Evolutionary conservation across 2,329 filamentous ascomycete species (phyloP).

Genomic region (Exserohilum rostratum): DNA sequence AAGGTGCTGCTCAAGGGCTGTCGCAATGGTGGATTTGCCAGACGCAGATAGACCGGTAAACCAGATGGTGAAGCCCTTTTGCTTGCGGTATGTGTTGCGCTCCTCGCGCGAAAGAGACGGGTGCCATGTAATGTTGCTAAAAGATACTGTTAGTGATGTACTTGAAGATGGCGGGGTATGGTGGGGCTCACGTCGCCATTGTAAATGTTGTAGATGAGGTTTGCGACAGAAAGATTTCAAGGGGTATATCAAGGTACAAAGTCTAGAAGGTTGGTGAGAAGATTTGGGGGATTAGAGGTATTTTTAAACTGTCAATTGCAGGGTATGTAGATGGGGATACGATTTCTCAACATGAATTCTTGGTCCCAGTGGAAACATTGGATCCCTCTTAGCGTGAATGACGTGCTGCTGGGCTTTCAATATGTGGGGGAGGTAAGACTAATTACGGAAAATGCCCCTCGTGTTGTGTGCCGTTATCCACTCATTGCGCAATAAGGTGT

Average conservation of each 20-base stretch:
- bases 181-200: constrained; percentile 48
- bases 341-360: constrained; percentile 11
- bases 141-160: constrained; percentile 17
- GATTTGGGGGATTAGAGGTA: neutral
- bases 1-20: constrained; percentile 94
- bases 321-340: constrained; percentile 18
- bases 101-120: constrained; percentile 77
- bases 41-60: constrained; percentile 95
- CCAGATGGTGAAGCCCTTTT: constrained; percentile 95
- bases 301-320: constrained; percentile 10
- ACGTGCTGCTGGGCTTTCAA: constrained; percentile 27
- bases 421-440: constrained; percentile 22
- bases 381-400: constrained; percentile 36
- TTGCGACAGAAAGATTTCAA: neutral
- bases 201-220: constrained; percentile 7
- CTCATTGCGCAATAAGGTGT: neutral
- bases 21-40: constrained; percentile 96
- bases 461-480: neutral
- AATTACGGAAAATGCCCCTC: neutral
- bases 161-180: constrained; percentile 27
- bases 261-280: neutral
- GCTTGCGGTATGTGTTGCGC: constrained; percentile 75
- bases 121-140: constrained; percentile 91
- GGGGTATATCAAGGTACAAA: neutral
- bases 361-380: constrained; percentile 18